Conservation (phyloP, 2,329 filamentous ascomycete species). For the Fusarium piperis region DNA sequence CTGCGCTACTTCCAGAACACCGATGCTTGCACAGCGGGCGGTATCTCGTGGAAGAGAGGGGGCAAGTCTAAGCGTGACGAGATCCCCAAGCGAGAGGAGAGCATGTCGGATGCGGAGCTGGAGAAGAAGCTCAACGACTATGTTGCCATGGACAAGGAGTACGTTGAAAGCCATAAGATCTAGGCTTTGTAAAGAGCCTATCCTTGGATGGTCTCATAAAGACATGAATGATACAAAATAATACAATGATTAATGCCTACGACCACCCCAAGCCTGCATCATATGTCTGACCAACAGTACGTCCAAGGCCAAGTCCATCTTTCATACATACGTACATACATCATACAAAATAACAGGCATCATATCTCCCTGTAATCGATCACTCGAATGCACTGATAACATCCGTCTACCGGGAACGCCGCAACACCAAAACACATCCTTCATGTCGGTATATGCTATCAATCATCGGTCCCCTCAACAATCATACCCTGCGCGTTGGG, state of each 20-base stretch:
- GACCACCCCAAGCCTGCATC: background rate
- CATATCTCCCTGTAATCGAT: background rate
- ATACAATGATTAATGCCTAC: background rate
- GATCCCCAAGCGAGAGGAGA: conserved; percentile 29
- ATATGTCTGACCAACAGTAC: background rate
- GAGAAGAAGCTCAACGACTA: conserved; percentile 50
- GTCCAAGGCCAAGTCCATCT: background rate
- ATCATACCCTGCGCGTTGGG: conserved; percentile 69
- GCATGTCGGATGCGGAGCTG: conserved; percentile 48
- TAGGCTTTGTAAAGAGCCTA: conserved; percentile 4
- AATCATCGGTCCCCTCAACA: conserved; percentile 56
- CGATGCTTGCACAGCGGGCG: conserved; percentile 48
- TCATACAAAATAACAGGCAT: background rate
- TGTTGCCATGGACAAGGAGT: conserved; percentile 48
- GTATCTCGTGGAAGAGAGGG: conserved; percentile 42
- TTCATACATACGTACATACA: background rate
- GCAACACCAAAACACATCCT: conserved; percentile 5
- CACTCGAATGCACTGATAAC: background rate
- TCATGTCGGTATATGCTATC: conserved; percentile 3
- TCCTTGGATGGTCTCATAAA: background rate
- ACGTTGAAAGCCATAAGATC: conserved; percentile 32
- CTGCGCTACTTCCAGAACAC: conserved; percentile 59
- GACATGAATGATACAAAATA: background rate
- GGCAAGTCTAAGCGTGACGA: conserved; percentile 1
- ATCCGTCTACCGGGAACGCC: background rate